Evolutionary conservation across 2,329 filamentous ascomycete genomes (phyloP).

Genomic region (Fonsecaea erecta): DNA sequence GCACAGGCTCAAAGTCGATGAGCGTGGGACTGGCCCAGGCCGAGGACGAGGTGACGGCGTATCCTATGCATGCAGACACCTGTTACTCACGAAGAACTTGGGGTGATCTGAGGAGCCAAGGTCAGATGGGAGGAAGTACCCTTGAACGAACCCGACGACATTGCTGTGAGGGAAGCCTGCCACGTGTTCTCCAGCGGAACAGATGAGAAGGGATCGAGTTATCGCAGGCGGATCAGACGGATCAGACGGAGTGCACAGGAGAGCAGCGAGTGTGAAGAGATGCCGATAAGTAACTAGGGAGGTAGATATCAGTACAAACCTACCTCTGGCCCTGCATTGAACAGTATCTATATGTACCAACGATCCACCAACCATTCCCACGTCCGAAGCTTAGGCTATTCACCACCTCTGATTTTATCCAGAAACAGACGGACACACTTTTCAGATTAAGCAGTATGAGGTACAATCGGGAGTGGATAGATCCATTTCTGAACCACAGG

Average conservation of each 20-base stretch:
- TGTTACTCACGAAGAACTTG: neutral
- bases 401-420: neutral
- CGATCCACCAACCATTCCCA: neutral
- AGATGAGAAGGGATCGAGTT: too few species aligned
- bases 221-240: neutral
- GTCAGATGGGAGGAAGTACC: neutral
- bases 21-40: neutral
- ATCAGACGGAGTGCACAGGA: too few species aligned
- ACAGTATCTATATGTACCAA: neutral
- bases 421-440: neutral
- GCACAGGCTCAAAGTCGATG: slow-evolving; percentile 44
- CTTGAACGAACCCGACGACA: neutral
- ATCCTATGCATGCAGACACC: neutral
- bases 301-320: too few species aligned
- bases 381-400: neutral
- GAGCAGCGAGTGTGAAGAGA: neutral
- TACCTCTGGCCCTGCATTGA: neutral
- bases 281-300: too few species aligned
- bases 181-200: neutral
- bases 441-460: too few species aligned
- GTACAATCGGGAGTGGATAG: neutral
- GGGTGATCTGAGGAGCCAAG: neutral
- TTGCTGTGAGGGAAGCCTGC: neutral
- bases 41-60: neutral
- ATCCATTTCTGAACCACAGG: neutral